Evolutionary conservation across 208 protist species (phyloP).

Genomic region (Tritrichomonas foetus): DNA sequence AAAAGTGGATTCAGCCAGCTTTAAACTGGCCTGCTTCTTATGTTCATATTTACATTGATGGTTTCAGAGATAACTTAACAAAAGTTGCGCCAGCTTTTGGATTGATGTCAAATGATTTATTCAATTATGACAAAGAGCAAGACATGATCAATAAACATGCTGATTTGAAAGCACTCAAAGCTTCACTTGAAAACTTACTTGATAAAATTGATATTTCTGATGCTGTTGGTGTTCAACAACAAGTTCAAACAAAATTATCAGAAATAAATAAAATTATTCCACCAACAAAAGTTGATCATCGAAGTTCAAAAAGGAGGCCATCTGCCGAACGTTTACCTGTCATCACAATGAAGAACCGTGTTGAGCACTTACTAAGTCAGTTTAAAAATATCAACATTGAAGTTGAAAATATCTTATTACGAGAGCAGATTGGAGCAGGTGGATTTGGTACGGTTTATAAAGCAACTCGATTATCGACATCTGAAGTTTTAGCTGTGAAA

Average conservation of each 20-base stretch:
- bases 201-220: background rate
- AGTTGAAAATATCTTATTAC: background rate
- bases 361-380: background rate
- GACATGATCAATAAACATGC: background rate
- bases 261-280: background rate
- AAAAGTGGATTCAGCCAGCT: constrained; percentile 32
- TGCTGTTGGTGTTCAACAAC: background rate
- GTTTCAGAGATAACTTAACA: background rate
- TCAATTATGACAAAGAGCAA: background rate
- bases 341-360: background rate
- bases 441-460: background rate
- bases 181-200: background rate
- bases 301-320: background rate
- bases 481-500: background rate
- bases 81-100: background rate
- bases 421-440: background rate
- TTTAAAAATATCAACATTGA: background rate
- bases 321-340: background rate
- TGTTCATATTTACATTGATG: background rate
- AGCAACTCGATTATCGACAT: background rate
- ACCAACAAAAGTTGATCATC: background rate
- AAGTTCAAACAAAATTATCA: background rate
- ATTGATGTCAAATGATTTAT: background rate
- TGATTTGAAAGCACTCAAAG: background rate
- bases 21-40: background rate